Evolutionary conservation across 2,329 filamentous ascomycete genomes (phyloP), one percentile per base, ranked within the genome.

Genomic region (Beauveria pseudobassiana): DNA sequence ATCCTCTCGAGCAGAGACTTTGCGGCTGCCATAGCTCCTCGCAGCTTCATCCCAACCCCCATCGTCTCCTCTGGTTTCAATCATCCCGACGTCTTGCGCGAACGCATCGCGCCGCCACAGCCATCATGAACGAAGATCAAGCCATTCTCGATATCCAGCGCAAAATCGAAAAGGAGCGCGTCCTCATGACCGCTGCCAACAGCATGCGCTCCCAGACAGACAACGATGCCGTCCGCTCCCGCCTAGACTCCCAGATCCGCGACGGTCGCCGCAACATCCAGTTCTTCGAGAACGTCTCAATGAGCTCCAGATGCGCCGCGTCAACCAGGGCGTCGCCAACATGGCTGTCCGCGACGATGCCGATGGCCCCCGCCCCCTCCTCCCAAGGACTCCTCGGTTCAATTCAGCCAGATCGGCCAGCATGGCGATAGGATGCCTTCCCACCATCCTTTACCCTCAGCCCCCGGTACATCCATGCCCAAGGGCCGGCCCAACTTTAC

Each of bases 151-250:
- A 91, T 76, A 92, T 99, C 78, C 87, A 89, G 79, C 89, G 88
- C 80, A 98, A 99, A 88, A 98, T 99, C 77, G 91, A 97, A 82
- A 88, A 93, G 75, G 95, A 99, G 78, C 93, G 93, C 82, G 90
- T 89, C 70, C 87, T 98, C 72, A 95, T 99, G 81, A 90, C 90
- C 76, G 93, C 91, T 70, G 93, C 93, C 68, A 95, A 91, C 77
- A 86, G 90, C 69, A 96, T 99, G 93, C 89, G 92, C 77, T 89
- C 93, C 77, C 93, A 95, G 75, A 97, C 93, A 69, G 91, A 91
- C 79, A 99, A 99, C 76, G 89, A 93, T 68, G 84, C 87, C 64
- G 93, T 98, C 66, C 89, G 92, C 72, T 93, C 93, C 69, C 87
- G 91, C 71, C 87, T 96, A 74, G 93, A 98, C 73, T 89, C 88